Percentiles rank a stretch among this genome's conserved stretches.
Evolutionary conservation across 257 asterid species (phyloP).

Genomic region (Gentiana straminea): DNA sequence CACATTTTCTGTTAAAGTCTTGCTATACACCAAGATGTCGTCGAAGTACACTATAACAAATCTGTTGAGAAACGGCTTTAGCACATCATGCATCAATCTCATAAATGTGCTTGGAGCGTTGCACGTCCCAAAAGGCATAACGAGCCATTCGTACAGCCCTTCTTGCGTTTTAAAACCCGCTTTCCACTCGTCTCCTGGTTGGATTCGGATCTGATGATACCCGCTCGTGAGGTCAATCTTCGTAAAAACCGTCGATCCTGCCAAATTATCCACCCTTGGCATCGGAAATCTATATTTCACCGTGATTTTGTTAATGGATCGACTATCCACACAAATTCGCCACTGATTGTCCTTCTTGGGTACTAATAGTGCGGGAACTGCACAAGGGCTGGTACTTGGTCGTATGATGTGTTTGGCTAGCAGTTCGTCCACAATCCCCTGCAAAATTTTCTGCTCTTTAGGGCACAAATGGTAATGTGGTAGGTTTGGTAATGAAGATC

Average conservation of each 20-base stretch:
- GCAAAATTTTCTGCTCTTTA: too few relatives aligned
- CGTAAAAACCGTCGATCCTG: neutral
- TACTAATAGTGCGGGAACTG: neutral
- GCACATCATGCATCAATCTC: neutral
- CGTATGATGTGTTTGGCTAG: neutral
- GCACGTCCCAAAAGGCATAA: constrained; percentile 2
- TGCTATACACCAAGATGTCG: constrained; percentile 3
- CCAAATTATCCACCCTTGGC: neutral
- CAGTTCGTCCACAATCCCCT: neutral
- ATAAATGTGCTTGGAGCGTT: constrained; percentile 1
- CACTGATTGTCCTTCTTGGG: neutral
- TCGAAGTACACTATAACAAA: neutral
- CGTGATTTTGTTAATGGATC: neutral
- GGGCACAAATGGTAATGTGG: too few relatives aligned
- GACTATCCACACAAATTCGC: neutral
- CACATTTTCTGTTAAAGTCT: neutral
- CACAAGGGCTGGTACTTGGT: neutral
- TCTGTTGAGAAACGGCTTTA: neutral
- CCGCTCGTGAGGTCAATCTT: constrained; percentile 3
- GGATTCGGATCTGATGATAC: constrained; percentile 1
- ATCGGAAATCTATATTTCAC: neutral
- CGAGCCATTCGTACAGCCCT: constrained; percentile 8
- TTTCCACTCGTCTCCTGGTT: constrained; percentile 3
- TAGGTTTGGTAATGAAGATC: neutral
- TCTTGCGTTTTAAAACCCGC: constrained; percentile 4